Conservation (phyloP, 129 eudicot species). For the Escallonia herrerae region DNA sequence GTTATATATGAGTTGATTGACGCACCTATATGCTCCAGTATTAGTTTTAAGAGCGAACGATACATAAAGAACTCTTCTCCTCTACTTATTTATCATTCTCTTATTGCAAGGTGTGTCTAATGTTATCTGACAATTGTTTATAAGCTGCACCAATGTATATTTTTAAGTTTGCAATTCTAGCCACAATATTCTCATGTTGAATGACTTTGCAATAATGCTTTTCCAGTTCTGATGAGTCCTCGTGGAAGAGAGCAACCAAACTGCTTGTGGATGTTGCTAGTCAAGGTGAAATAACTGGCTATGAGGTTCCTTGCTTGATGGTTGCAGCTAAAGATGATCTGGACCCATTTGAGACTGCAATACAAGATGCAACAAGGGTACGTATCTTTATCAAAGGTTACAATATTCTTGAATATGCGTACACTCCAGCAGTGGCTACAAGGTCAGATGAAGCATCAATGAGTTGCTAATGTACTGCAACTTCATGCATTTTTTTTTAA, state of each 20-base stretch:
- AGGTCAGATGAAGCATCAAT: too few relatives aligned
- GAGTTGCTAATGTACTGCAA: too few relatives aligned
- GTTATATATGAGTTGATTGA: too few relatives aligned
- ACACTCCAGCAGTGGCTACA: background rate
- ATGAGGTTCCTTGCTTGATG: conserved; percentile 91
- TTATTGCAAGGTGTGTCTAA: background rate
- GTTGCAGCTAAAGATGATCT: conserved; percentile 91
- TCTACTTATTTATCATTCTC: background rate
- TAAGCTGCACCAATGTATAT: background rate
- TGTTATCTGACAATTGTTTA: background rate
- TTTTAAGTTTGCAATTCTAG: background rate
- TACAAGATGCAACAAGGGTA: conserved; percentile 97
- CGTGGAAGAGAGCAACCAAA: conserved; percentile 75
- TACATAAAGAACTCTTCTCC: too few relatives aligned
- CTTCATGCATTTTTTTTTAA: too few relatives aligned
- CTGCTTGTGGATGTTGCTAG: conserved; percentile 90
- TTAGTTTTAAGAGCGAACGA: too few relatives aligned
- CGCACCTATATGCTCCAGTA: too few relatives aligned
- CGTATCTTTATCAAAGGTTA: background rate
- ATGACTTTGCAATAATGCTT: conserved; percentile 2
- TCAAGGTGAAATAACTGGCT: conserved; percentile 82
- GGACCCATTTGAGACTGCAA: conserved; percentile 67
- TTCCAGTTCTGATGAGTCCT: conserved; percentile 61
- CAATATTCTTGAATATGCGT: background rate
- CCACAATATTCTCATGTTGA: conserved; percentile 4